phyloP scores from a whole-genome alignment of 2,329 filamentous ascomycete genomes.

The Pezicula radicicola region DNA sequence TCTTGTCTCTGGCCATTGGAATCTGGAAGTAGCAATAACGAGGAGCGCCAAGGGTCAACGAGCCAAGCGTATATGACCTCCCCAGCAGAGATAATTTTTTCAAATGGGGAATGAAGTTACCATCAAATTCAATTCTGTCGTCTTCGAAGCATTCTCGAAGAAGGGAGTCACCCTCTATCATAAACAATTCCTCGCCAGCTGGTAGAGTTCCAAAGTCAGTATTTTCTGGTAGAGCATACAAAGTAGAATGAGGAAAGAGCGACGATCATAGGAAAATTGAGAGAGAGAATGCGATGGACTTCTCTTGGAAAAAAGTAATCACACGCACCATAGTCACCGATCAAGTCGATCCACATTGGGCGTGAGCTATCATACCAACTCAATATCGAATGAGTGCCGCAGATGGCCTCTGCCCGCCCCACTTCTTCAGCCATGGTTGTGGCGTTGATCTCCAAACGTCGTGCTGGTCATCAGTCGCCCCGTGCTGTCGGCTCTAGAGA shows the following conservation, averaged over 20 bases:
- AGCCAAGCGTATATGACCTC: not conserved
- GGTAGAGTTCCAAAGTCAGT: too few relatives aligned
- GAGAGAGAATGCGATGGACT: too few relatives aligned
- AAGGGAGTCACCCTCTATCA: conserved; percentile 72
- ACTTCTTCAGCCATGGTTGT: conserved; percentile 6
- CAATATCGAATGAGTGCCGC: conserved; percentile 14
- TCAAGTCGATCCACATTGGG: conserved; percentile 56
- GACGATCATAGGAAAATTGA: too few relatives aligned
- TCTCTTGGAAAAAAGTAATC: too few relatives aligned
- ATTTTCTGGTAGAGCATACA: too few relatives aligned
- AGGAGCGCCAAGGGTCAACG: not conserved
- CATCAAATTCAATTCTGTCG: conserved; percentile 58
- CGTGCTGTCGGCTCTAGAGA: not conserved
- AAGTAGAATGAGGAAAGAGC: too few relatives aligned
- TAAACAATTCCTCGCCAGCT: conserved; percentile 66
- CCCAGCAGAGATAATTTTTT: not conserved
- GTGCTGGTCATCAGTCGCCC: not conserved
- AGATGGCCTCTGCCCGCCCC: conserved; percentile 3
- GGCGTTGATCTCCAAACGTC: not conserved
- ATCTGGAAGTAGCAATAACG: not conserved
- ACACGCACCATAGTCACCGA: conserved; percentile 61
- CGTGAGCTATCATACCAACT: conserved; percentile 38
- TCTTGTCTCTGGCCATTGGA: not conserved
- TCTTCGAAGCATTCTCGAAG: conserved; percentile 62
- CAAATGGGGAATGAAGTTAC: conserved; percentile 29